phyloP scores from a whole-genome alignment of 192 early-diverging fungal species.

The Coemansia sp. region DNA sequence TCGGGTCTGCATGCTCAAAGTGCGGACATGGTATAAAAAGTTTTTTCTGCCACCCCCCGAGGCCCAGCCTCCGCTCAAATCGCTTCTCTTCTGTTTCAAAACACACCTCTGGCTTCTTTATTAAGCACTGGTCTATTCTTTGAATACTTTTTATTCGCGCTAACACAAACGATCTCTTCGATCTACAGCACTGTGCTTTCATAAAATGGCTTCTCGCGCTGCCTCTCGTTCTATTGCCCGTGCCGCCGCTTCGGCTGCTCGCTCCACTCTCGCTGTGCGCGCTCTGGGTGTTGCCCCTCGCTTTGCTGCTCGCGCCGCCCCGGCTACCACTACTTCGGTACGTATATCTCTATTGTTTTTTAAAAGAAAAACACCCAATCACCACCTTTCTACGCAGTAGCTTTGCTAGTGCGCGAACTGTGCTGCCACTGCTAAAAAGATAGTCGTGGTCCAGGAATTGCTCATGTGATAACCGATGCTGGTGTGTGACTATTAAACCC shows the following conservation, averaged over 20 bases:
- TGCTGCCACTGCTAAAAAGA: not conserved
- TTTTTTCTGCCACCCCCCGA: not conserved
- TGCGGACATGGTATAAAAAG: not conserved
- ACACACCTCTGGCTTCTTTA: constrained; percentile 6
- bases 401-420: not conserved
- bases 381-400: not conserved
- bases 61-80: not conserved
- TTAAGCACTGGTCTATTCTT: constrained; percentile 10
- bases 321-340: constrained; percentile 38
- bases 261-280: constrained; percentile 44
- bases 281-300: constrained; percentile 49
- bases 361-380: not conserved
- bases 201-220: constrained; percentile 49
- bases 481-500: not conserved
- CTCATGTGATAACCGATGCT: not conserved
- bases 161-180: constrained; percentile 3
- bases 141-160: not conserved
- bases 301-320: constrained; percentile 44
- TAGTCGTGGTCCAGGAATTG: not conserved
- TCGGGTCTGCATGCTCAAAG: not conserved
- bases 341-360: constrained; percentile 8
- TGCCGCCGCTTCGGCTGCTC: constrained; percentile 38
- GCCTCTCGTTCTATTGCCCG: constrained; percentile 48
- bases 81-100: constrained; percentile 11
- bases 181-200: constrained; percentile 4